Conservation (phyloP, 2,329 filamentous ascomycete genomes). For the Fusarium sp. region DNA sequence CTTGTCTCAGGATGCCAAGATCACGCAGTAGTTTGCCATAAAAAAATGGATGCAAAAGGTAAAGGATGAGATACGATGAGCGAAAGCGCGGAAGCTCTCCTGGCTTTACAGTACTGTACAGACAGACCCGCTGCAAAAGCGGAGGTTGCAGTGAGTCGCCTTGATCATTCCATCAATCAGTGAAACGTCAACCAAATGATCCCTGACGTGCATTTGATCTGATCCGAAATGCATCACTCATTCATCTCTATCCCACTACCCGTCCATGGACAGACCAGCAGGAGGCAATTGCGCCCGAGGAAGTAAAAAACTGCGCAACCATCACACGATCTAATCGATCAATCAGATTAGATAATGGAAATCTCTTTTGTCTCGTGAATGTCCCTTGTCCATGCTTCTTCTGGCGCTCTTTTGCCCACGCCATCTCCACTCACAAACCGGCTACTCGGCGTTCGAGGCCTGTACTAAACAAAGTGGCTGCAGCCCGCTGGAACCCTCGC, state of each 20-base stretch:
- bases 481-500: slow-evolving; percentile 25
- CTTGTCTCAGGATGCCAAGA: not conserved
- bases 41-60: not conserved
- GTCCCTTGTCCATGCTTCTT: not conserved
- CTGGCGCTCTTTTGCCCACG: not conserved
- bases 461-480: slow-evolving; percentile 35
- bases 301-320: not conserved
- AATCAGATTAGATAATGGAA: slow-evolving; percentile 43
- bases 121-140: slow-evolving; percentile 19
- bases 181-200: not conserved
- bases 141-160: slow-evolving; percentile 18
- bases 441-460: slow-evolving; percentile 34
- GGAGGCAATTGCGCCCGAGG: not conserved
- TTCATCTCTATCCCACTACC: not conserved
- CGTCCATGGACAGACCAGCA: not conserved
- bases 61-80: not conserved
- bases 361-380: slow-evolving; percentile 3
- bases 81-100: not conserved
- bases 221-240: not conserved
- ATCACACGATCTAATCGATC: slow-evolving; percentile 38
- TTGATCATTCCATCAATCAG: not conserved
- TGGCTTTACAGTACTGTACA: not conserved
- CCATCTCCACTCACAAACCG: slow-evolving; percentile 17
- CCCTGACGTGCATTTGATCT: not conserved
- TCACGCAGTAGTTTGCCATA: slow-evolving; percentile 2